Evolutionary conservation across 306 rosid genomes (phyloP).

Genomic region (Mimosa bimucronata): DNA sequence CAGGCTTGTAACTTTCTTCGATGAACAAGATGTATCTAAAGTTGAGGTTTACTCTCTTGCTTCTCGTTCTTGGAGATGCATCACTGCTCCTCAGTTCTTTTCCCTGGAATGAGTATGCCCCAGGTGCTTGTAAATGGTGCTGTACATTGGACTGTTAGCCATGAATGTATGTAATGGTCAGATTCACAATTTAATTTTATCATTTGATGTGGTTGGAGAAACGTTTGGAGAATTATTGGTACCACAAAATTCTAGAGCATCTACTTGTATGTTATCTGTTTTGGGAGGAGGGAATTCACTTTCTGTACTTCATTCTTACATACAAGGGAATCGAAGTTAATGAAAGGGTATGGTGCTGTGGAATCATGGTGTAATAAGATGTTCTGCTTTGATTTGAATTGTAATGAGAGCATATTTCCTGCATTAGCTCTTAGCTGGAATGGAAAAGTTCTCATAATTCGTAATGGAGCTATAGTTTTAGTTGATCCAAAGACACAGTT

Average conservation of each 20-base stretch:
- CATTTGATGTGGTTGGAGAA: not conserved
- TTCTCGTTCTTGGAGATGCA: not conserved
- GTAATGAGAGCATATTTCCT: too few species aligned
- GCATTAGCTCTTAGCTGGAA: not conserved
- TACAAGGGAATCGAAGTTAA: too few species aligned
- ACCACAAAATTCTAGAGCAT: too few species aligned
- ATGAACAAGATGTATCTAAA: too few species aligned
- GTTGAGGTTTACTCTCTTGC: conserved; percentile 9
- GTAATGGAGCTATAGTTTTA: too few species aligned
- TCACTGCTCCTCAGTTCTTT: not conserved
- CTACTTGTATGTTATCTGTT: not conserved
- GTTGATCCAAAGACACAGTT: not conserved
- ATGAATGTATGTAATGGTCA: not conserved
- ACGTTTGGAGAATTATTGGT: too few species aligned
- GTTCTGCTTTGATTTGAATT: too few species aligned
- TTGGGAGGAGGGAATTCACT: too few species aligned
- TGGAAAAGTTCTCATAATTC: not conserved
- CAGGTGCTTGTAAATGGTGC: not conserved
- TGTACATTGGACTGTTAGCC: not conserved
- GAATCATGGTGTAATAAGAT: not conserved
- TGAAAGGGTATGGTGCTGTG: not conserved
- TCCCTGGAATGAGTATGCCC: not conserved
- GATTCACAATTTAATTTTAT: not conserved
- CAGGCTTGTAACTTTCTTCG: too few species aligned
- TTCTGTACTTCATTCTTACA: too few species aligned